Percentiles rank a stretch among this genome's conserved stretches.
These are phyloP conservation scores for Grosmannia serpens DNA, from an alignment of 2,329 filamentous ascomycete genomes.

Conservation along the genomic window DNA sequence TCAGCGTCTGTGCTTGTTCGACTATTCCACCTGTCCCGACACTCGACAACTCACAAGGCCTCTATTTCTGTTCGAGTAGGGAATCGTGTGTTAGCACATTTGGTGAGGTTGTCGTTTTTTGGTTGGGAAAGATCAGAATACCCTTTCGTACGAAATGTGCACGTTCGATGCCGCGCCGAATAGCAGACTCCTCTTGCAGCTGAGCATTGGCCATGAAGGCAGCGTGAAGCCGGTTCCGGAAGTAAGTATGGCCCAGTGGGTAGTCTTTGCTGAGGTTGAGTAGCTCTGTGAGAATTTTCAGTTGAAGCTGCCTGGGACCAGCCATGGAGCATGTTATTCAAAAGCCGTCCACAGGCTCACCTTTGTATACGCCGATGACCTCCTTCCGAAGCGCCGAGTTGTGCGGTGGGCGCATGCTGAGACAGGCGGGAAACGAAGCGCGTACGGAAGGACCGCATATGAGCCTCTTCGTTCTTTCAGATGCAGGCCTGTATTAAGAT, in stretches of 20 bases:
- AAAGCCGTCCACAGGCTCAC: slow-evolving; percentile 26
- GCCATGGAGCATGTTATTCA: not conserved
- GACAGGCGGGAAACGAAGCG: not conserved
- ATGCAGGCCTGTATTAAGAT: no score
- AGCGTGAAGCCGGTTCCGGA: slow-evolving; percentile 67
- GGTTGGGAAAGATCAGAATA: slow-evolving; percentile 23
- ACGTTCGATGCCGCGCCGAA: slow-evolving; percentile 60
- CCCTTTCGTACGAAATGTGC: slow-evolving; percentile 90
- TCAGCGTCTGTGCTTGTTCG: not conserved
- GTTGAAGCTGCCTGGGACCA: not conserved
- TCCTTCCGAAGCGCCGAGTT: slow-evolving; percentile 57
- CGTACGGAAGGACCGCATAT: not conserved
- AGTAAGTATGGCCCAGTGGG: slow-evolving; percentile 71
- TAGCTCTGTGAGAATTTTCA: slow-evolving; percentile 46
- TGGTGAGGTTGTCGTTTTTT: not conserved
- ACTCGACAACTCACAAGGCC: slow-evolving; percentile 74
- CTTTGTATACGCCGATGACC: slow-evolving; percentile 84
- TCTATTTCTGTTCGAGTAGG: slow-evolving; percentile 60
- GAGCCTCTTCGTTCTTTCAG: not conserved
- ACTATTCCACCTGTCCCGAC: no score
- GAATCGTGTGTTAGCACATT: not conserved
- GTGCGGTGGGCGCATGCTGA: slow-evolving; percentile 20
- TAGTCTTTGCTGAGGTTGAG: slow-evolving; percentile 78
- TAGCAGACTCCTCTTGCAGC: slow-evolving; percentile 61
- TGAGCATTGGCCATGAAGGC: slow-evolving; percentile 70